These are phyloP conservation scores for Hymenoscyphus fructigenus DNA, from an alignment of 2,329 filamentous ascomycete genomes.

Conservation along the genomic window DNA sequence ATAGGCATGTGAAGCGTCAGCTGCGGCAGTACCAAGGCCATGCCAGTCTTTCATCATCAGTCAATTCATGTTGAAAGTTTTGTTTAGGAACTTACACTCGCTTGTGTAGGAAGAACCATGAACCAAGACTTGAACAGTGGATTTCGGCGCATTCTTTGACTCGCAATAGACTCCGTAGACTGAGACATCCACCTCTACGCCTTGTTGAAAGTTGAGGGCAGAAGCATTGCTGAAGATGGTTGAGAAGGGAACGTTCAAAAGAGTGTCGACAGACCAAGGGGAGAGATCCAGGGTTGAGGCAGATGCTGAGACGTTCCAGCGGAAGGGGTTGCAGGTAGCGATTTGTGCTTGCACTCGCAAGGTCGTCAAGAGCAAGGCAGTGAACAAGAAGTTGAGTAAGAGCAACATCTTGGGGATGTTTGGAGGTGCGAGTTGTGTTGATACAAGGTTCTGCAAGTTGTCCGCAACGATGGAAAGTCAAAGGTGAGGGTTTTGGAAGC, in stretches of 20 bases:
- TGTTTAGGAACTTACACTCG: neutral
- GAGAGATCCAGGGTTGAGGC: conserved; percentile 1
- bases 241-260: neutral
- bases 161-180: neutral
- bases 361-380: neutral
- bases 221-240: neutral
- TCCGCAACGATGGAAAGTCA: too few relatives aligned
- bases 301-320: neutral
- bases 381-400: too few relatives aligned
- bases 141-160: neutral
- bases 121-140: neutral
- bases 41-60: neutral
- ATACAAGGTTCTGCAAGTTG: too few relatives aligned
- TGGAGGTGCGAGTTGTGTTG: too few relatives aligned
- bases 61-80: neutral
- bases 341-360: neutral
- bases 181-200: neutral
- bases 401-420: too few relatives aligned
- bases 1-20: neutral
- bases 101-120: conserved; percentile 4
- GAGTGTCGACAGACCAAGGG: neutral
- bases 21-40: neutral
- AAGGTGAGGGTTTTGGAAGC: too few relatives aligned
- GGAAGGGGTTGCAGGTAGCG: neutral
- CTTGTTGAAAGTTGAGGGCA: neutral